Evolutionary conservation across 768 basidiomycete species (phyloP).

Genomic region (Lactarius tabidus): DNA sequence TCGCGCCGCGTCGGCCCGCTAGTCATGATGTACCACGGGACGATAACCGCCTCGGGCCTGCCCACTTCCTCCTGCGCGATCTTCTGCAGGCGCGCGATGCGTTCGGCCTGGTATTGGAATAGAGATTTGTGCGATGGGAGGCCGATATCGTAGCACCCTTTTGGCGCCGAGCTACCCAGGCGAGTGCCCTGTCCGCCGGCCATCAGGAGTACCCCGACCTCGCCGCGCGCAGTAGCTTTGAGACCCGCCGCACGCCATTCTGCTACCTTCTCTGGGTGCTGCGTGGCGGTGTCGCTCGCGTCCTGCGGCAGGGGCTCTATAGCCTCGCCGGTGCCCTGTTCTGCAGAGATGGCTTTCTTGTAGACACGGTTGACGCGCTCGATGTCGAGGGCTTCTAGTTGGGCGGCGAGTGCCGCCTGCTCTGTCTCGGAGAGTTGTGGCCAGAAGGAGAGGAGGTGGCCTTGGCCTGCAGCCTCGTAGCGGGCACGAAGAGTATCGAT

Average conservation of each 20-base stretch:
- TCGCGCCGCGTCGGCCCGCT: constrained; percentile 89
- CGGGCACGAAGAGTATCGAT: constrained; percentile 52
- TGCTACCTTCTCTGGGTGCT: constrained; percentile 48
- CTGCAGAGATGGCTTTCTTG: constrained; percentile 65
- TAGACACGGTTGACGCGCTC: constrained; percentile 89
- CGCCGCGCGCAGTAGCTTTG: constrained; percentile 70
- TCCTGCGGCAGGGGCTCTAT: constrained; percentile 81
- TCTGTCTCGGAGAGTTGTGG: constrained; percentile 60
- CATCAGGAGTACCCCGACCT: constrained; percentile 96
- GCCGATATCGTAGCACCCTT: constrained; percentile 97
- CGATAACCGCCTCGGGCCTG: constrained; percentile 57
- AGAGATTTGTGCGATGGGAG: constrained; percentile 90
- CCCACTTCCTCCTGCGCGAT: constrained; percentile 57
- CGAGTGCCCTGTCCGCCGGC: constrained; percentile 98
- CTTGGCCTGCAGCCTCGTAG: constrained; percentile 81
- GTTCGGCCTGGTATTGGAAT: constrained; percentile 97
- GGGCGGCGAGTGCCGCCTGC: constrained; percentile 56
- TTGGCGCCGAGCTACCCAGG: constrained; percentile 86
- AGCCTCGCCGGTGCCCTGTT: constrained; percentile 46
- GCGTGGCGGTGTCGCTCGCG: constrained; percentile 61
- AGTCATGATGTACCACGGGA: constrained; percentile 99
- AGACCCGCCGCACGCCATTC: constrained; percentile 81
- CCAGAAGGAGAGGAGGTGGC: constrained; percentile 88
- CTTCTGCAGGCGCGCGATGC: constrained; percentile 79
- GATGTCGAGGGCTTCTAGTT: constrained; percentile 80